phyloP scores from a whole-genome alignment of 2,329 filamentous ascomycete genomes.

The Trichoderma sp. region DNA sequence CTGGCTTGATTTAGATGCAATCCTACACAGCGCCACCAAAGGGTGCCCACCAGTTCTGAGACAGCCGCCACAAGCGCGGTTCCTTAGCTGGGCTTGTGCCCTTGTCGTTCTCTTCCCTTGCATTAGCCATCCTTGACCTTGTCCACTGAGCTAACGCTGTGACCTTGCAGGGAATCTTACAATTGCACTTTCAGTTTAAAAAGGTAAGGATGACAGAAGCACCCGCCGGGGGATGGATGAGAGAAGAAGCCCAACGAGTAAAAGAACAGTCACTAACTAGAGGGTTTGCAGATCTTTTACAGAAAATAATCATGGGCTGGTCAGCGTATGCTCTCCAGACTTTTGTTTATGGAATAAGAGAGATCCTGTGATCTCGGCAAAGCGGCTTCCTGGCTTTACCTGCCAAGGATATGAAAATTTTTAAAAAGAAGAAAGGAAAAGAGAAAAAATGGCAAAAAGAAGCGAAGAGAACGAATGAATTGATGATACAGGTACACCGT shows the following conservation, averaged over 20 bases:
- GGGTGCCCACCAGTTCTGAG: background rate
- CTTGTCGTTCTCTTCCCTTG: background rate
- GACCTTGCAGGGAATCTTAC: conserved; percentile 72
- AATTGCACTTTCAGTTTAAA: conserved; percentile 98
- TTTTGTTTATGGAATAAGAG: background rate
- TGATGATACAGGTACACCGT: background rate
- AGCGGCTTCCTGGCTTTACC: background rate
- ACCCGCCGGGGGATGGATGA: background rate
- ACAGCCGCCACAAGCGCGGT: conserved; percentile 20
- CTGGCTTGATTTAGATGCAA: conserved; percentile 10
- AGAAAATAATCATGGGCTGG: conserved; percentile 42
- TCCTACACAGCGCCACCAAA: background rate
- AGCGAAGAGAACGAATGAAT: background rate
- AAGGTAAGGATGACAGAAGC: conserved; percentile 59
- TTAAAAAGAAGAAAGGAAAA: background rate
- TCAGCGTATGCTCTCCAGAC: background rate
- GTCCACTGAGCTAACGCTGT: conserved; percentile 9
- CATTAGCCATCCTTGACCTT: conserved; percentile 15
- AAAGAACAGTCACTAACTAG: conserved; percentile 25
- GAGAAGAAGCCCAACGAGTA: background rate
- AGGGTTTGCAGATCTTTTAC: conserved; percentile 51
- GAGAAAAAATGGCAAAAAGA: background rate
- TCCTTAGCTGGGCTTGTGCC: background rate
- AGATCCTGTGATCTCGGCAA: background rate
- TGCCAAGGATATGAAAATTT: background rate